phyloP scores from a whole-genome alignment of 169 alveolate species.

The Babesia sp. region DNA sequence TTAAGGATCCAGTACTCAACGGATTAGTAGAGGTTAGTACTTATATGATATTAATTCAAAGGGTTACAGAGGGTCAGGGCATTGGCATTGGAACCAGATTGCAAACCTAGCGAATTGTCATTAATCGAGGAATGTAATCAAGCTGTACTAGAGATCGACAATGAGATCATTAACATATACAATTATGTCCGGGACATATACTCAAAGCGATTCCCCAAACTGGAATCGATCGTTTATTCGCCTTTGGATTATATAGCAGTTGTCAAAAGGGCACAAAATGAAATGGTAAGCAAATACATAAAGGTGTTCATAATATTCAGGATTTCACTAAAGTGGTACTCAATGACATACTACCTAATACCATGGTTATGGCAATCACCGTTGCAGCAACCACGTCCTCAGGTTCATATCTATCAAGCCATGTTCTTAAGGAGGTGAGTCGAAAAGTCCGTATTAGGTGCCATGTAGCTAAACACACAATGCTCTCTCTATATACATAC shows the following conservation, averaged over 20 bases:
- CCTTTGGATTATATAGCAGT: constrained; percentile 87
- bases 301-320: constrained; percentile 9
- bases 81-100: constrained; percentile 13
- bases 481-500: too few species aligned
- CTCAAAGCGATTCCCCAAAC: constrained; percentile 83
- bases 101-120: constrained; percentile 56
- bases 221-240: constrained; percentile 82
- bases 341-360: constrained; percentile 81
- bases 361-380: constrained; percentile 87
- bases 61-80: constrained; percentile 29
- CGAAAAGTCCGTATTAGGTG: too few species aligned
- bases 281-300: constrained; percentile 31
- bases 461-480: too few species aligned
- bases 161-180: constrained; percentile 79
- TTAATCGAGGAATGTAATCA: constrained; percentile 79
- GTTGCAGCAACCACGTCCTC: constrained; percentile 84
- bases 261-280: constrained; percentile 82
- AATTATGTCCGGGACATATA: constrained; percentile 82
- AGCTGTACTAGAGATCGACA: constrained; percentile 75
- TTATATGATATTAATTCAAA: constrained; percentile 14
- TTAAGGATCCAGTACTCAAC: constrained; percentile 64
- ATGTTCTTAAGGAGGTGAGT: constrained; percentile 56
- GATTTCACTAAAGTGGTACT: constrained; percentile 79
- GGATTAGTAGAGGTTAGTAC: constrained; percentile 61
- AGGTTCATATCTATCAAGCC: constrained; percentile 69